Conservation (phyloP, 1,139 yeast species). For the Lizanozyma gosingica region DNA sequence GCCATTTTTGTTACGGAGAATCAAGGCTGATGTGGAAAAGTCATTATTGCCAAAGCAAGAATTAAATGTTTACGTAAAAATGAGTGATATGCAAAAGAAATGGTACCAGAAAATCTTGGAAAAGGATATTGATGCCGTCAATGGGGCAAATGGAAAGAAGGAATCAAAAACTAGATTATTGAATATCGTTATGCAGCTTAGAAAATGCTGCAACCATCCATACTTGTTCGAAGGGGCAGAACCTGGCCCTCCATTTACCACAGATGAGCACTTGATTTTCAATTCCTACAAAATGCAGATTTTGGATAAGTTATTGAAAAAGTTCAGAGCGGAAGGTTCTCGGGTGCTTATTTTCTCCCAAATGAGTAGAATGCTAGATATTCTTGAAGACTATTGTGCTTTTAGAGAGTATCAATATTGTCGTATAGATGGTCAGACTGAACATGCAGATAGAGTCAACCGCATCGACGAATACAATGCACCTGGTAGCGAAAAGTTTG, state of each 20-base stretch:
- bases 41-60: conserved; percentile 69
- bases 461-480: conserved; percentile 72
- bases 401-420: conserved; percentile 63
- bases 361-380: conserved; percentile 75
- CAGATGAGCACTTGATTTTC: conserved; percentile 70
- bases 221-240: conserved; percentile 80
- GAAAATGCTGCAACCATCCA: conserved; percentile 81
- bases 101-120: conserved; percentile 73
- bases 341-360: conserved; percentile 72
- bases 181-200: conserved; percentile 74
- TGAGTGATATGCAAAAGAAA: conserved; percentile 68
- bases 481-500: conserved; percentile 60
- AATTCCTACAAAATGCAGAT: conserved; percentile 69
- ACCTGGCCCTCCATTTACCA: conserved; percentile 81
- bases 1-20: conserved; percentile 67
- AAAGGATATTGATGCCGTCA: conserved; percentile 76
- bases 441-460: conserved; percentile 64
- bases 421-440: conserved; percentile 77
- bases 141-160: conserved; percentile 67
- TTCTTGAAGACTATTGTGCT: conserved; percentile 67
- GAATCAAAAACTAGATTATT: conserved; percentile 68
- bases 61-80: conserved; percentile 59
- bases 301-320: conserved; percentile 56
- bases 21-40: conserved; percentile 73
- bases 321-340: conserved; percentile 58